These are phyloP conservation scores for Xenosphaeropsis pyriputrescens DNA, from an alignment of 2,329 filamentous ascomycete genomes.

Conservation along the genomic window DNA sequence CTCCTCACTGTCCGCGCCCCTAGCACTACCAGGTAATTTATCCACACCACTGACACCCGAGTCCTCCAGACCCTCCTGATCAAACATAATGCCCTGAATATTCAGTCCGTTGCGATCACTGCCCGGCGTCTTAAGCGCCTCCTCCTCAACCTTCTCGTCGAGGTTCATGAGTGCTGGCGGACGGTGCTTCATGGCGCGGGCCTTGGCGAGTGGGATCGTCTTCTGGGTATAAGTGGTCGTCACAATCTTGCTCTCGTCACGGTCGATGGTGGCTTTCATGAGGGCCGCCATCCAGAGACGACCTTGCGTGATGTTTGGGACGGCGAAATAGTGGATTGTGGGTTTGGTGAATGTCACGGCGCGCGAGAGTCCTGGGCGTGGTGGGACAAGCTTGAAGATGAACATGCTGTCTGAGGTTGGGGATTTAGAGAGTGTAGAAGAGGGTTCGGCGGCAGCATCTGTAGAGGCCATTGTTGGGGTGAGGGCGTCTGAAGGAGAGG, in stretches of 20 bases:
- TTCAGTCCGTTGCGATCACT: constrained; percentile 17
- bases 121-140: constrained; percentile 13
- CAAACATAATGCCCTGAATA: constrained; percentile 17
- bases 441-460: constrained; percentile 24
- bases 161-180: constrained; percentile 77
- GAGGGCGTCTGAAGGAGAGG: constrained; percentile 31
- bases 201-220: constrained; percentile 85
- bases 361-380: constrained; percentile 70
- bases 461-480: constrained; percentile 27
- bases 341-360: constrained; percentile 97
- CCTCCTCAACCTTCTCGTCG: constrained; percentile 26
- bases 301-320: constrained; percentile 77
- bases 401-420: constrained; percentile 57
- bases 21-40: neutral
- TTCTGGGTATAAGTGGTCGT: constrained; percentile 94
- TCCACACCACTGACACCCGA: constrained; percentile 11
- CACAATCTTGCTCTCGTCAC: constrained; percentile 65
- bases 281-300: constrained; percentile 95
- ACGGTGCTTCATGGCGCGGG: constrained; percentile 72
- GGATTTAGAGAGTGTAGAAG: constrained; percentile 17
- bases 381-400: constrained; percentile 95
- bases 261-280: constrained; percentile 97
- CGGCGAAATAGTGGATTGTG: constrained; percentile 93
- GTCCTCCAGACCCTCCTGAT: constrained; percentile 15
- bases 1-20: no score